A percentile compares a stretch with the other conserved stretches of the same genome.
These are phyloP conservation scores for Malus hybrid DNA, from an alignment of 331 rosid genomes.

Conservation along the genomic window DNA sequence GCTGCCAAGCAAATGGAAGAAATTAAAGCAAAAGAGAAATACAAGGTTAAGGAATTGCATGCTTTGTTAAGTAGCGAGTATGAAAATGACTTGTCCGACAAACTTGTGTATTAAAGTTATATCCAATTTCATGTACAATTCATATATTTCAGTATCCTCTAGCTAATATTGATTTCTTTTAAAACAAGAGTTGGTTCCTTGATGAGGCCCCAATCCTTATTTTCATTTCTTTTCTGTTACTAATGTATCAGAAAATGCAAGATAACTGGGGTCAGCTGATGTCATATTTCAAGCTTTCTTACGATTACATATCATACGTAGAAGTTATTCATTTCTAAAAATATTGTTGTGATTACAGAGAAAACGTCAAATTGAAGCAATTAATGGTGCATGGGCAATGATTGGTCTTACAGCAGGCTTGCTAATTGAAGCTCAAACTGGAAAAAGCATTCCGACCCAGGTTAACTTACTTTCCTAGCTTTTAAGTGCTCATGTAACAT, in stretches of 20 bases:
- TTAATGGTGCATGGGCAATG: conserved; percentile 99
- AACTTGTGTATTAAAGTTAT: not conserved
- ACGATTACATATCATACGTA: not conserved
- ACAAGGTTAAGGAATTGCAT: conserved; percentile 44
- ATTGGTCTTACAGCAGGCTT: conserved; percentile 84
- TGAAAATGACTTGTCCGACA: not conserved
- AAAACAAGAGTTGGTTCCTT: not conserved
- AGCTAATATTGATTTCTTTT: not conserved
- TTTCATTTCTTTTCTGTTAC: not conserved
- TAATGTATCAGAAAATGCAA: not conserved
- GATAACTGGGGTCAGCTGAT: not conserved
- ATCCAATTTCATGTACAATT: not conserved
- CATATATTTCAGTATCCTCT: not conserved
- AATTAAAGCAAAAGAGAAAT: conserved; percentile 69
- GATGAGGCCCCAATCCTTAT: not conserved
- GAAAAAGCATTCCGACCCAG: conserved; percentile 68
- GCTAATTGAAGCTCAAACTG: conserved; percentile 79
- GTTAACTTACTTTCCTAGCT: conserved; percentile 22
- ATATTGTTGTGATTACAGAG: conserved; percentile 42
- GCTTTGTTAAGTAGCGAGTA: not conserved
- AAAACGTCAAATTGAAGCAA: conserved; percentile 79
- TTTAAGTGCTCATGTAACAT: not conserved
- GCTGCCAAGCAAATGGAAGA: conserved; percentile 85
- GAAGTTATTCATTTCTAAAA: conserved; percentile 1
- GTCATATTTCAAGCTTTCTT: not conserved